Base-by-base conservation (phyloP, 2,329 filamentous ascomycete genomes). In the Blastomyces silverae region DNA sequence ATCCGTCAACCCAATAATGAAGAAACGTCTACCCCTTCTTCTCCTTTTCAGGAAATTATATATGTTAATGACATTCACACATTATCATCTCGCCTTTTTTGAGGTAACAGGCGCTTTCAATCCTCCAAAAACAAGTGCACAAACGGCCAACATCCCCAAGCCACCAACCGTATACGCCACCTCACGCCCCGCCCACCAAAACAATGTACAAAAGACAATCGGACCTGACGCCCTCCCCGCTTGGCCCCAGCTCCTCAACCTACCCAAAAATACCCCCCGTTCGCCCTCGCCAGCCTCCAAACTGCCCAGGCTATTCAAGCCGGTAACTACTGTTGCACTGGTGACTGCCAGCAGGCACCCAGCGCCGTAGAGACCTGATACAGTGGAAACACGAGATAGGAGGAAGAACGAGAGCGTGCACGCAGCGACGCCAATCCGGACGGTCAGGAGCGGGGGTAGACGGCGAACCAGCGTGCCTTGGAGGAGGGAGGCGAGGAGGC, bases 101-200 rank as follows among this genome's bases (percentile, higher is more conserved):
- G 44, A 39, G 39, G 64, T 44, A 57, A 62, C 55, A 3, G 90
- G 90, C 25, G 87, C 82, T 78, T 88, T 90, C 67, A 97, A 77
- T 0, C 84, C 85, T 25, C 84, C 82, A 74, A 96, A 89, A 0
- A 89, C 91, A 31, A 91, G 77, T 13, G 82, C 82, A 56, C 84
- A 83, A 13, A 97, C 92, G 0, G 82, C 85, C 5, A 89, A 77
- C 80, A 97, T 96, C 5, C 91, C 92, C 15, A 85, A 82, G 0
- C 91, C 89, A 3, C 94, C 94, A 71, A 91, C 83, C 0, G 81
- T 82, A 76, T 97, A 99, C 1, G 94, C 94, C 13, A 87, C 83
- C 73, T 95, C 89, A 58, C 94, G 83, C 0, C 94, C 94, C 7
- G 91, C 92, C 94, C 94, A 99, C 94, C 94, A 99, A 79, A 99